Conservation (phyloP, 1,139 yeast species). For the Blastobotrys petasosporus region DNA sequence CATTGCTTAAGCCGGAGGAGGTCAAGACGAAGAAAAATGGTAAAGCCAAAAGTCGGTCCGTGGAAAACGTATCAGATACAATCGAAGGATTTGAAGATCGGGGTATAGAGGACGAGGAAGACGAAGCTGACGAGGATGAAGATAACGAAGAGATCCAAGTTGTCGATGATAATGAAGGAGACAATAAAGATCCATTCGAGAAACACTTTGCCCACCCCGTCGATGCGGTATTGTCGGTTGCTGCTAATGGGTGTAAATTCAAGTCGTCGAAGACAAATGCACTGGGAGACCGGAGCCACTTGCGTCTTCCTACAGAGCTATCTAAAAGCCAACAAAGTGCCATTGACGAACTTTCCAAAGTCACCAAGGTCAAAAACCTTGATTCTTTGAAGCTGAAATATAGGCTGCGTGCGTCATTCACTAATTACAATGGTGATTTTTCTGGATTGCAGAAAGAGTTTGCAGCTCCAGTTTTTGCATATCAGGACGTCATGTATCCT, state of each 20-base stretch:
- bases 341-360: not conserved
- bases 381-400: conserved; percentile 25
- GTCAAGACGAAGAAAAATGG: conserved; percentile 24
- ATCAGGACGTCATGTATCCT: conserved; percentile 67
- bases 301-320: not conserved
- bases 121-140: conserved; percentile 25
- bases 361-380: not conserved
- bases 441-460: conserved; percentile 39
- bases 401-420: conserved; percentile 28
- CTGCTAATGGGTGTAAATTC: conserved; percentile 1
- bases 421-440: conserved; percentile 16
- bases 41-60: conserved; percentile 19
- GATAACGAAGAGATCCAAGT: conserved; percentile 33
- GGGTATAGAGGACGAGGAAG: conserved; percentile 28
- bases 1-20: conserved; percentile 56
- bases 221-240: conserved; percentile 36
- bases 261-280: conserved; percentile 7
- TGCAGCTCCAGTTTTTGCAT: conserved; percentile 61
- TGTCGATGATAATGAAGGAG: conserved; percentile 39
- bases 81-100: conserved; percentile 27
- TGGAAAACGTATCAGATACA: conserved; percentile 22
- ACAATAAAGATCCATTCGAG: conserved; percentile 56
- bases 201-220: conserved; percentile 62
- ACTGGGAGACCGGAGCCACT: conserved; percentile 4
- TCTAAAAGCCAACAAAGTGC: not conserved